A percentile compares a stretch with the other conserved stretches of the same genome.
Evolutionary conservation across 75 land plant species (phyloP).

Genomic region (Sequoia sempervirens): DNA sequence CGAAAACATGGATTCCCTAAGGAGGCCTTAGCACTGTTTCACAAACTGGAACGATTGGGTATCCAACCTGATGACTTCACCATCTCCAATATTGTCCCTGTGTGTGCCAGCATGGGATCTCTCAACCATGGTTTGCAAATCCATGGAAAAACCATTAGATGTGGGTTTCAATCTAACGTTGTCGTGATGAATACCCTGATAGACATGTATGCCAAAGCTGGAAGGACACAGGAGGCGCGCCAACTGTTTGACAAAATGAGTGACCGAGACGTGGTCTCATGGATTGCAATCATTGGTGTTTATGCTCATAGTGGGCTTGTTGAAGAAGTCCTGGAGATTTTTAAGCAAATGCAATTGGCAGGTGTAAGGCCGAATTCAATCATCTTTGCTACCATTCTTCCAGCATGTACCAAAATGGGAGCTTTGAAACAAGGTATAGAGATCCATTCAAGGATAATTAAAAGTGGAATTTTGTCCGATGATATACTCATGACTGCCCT

Average conservation of each 20-base stretch:
- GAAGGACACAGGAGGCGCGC: constrained; percentile 31
- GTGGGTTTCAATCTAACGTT: neutral
- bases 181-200: constrained; percentile 4
- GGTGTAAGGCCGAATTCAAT: constrained; percentile 8
- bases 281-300: constrained; percentile 14
- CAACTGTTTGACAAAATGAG: constrained; percentile 30
- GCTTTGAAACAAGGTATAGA: neutral
- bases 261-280: constrained; percentile 12
- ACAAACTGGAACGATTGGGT: neutral
- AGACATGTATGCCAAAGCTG: constrained; percentile 73
- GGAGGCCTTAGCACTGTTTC: neutral
- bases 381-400: neutral
- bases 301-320: constrained; percentile 6
- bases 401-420: constrained; percentile 5
- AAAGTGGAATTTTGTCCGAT: neutral
- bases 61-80: neutral
- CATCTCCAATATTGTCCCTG: neutral
- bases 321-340: constrained; percentile 1
- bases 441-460: neutral
- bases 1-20: neutral
- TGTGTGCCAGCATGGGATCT: neutral
- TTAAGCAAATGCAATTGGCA: constrained; percentile 9
- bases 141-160: neutral
- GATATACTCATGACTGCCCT: constrained; percentile 7
- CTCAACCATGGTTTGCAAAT: neutral